A percentile compares a stretch with the other conserved stretches of the same genome.
Conservation (phyloP, 148 eudicot species). For the Chenopodium album region DNA sequence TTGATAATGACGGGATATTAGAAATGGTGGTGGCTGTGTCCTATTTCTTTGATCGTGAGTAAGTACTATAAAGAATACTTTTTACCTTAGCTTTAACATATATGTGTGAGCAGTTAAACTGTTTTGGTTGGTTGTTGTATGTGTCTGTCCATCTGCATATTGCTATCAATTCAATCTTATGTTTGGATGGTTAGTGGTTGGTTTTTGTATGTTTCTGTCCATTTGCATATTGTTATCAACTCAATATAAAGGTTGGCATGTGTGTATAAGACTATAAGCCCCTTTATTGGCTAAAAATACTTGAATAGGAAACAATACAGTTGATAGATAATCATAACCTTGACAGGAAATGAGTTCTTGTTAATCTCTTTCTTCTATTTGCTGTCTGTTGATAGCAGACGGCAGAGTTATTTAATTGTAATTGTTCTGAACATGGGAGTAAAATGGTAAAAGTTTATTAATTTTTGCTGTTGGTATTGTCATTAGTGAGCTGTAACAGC, state of each 20-base stretch:
- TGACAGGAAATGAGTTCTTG: not conserved
- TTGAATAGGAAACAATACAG: not conserved
- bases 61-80: conserved; percentile 38
- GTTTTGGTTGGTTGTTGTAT: conserved; percentile 8
- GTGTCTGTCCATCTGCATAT: not conserved
- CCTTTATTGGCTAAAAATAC: not conserved
- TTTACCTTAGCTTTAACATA: not conserved
- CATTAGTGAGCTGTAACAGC: too few relatives aligned
- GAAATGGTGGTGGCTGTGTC: conserved; percentile 99
- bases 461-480: too few relatives aligned
- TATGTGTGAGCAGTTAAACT: not conserved
- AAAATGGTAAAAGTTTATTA: too few relatives aligned
- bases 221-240: not conserved
- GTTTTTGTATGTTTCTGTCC: conserved; percentile 9
- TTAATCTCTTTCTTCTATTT: too few relatives aligned
- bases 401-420: too few relatives aligned
- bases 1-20: conserved; percentile 87
- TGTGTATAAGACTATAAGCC: too few relatives aligned
- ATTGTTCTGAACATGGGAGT: too few relatives aligned
- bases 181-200: not conserved
- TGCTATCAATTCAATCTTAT: not conserved
- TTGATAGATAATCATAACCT: not conserved
- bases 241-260: not conserved
- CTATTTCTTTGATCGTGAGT: conserved; percentile 99
- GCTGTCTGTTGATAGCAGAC: too few relatives aligned